Evolutionary conservation across 345 rosid species (phyloP), one percentile per base, ranked within the genome.

Genomic region (Boechera retrofracta): DNA sequence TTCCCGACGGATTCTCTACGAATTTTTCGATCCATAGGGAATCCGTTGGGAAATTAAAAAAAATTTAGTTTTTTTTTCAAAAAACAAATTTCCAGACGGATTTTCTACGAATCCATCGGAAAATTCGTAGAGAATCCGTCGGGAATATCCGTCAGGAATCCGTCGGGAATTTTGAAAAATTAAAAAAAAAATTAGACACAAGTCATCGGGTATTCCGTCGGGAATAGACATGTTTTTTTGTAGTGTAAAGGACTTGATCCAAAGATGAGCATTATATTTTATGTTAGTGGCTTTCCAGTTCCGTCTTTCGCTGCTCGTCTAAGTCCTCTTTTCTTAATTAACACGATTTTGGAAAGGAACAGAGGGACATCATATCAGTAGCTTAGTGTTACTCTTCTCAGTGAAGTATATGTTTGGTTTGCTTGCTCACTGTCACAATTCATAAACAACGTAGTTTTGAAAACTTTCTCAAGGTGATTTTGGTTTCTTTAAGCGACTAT

Each of bases 361-460:
- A 59, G 5, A 24, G 64, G 18, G 45, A 45, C 11, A 28, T 56
- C 29, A 33, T 29, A 44, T 71, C 55, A 8, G 15, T 56, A 31
- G 57, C 10, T 55, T 69, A 44, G 73, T 41, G 11, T 56, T 29
- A 56, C 64, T 41, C 64, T 10, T 42, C 31, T 69, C 16, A 54
- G n/a, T 70, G 38, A 44, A 42, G 11, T 42, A 7, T 58, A 58
- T n/a, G 47, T 45, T 71, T 71, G 35, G 5, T 32, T 44, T 57
- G 56, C 33, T 57, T 33, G 56, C 55, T 42, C 31, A 44, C n/a
- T 9, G 6, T 67, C 33, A 36, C 47, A 70, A 18, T 45, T 44
- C 55, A 45, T 49, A 49, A 49, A 32, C 26, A 48, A 35, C 12
- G 10, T 26, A n/a, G 31, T 52, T 72, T n/a, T 36, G 35, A n/a